phyloP scores from a whole-genome alignment of 495 filamentous ascomycete species.

The Trichoderma virens region DNA sequence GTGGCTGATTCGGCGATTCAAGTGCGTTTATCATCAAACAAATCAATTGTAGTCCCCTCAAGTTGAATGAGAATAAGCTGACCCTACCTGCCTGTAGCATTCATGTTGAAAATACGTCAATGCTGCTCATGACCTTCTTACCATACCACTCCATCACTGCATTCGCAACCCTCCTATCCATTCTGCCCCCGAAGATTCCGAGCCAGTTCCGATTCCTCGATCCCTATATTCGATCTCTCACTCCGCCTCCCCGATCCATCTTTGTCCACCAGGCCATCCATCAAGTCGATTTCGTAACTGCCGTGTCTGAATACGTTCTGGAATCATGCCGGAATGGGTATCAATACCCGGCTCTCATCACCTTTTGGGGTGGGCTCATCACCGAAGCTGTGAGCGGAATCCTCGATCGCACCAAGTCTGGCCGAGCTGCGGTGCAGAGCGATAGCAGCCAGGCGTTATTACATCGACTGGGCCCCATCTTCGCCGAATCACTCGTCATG shows the following conservation, averaged over 20 bases:
- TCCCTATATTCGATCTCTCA: constrained; percentile 69
- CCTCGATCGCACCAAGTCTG: constrained; percentile 66
- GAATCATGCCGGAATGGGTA: constrained; percentile 57
- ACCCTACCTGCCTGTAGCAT: constrained; percentile 47
- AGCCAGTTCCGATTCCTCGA: constrained; percentile 73
- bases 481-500: constrained; percentile 68
- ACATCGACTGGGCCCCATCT: constrained; percentile 60
- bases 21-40: constrained; percentile 46
- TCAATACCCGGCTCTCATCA: constrained; percentile 65
- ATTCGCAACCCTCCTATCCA: constrained; percentile 73
- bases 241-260: constrained; percentile 66
- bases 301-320: constrained; percentile 67
- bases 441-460: constrained; percentile 74
- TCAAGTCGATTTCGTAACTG: constrained; percentile 59
- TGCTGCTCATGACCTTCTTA: constrained; percentile 77
- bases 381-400: constrained; percentile 75
- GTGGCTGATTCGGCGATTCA: constrained; percentile 87
- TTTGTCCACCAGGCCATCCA: constrained; percentile 73
- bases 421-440: constrained; percentile 55
- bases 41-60: not conserved
- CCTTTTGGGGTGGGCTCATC: constrained; percentile 80
- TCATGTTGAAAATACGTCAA: constrained; percentile 80
- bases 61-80: not conserved
- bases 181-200: constrained; percentile 65
- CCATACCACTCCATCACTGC: constrained; percentile 81